phyloP scores from a whole-genome alignment of 805 yeast genomes.

The Maudiozyma bulderi region DNA sequence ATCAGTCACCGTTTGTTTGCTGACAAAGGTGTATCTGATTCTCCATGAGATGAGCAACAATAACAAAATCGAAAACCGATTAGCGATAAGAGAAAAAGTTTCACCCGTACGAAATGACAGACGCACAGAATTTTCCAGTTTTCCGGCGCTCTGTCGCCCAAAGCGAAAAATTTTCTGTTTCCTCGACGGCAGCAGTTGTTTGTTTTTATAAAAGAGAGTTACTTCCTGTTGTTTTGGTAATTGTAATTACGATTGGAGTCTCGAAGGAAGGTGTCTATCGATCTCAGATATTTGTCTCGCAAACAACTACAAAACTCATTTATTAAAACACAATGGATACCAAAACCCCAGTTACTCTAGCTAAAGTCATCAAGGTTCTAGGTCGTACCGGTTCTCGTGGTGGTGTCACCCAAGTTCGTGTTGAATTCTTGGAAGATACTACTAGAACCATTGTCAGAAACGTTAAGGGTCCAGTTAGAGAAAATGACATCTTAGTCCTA shows the following conservation, averaged over 20 bases:
- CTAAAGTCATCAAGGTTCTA: conserved; percentile 97
- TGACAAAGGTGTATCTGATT: no score
- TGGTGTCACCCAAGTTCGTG: conserved; percentile 98
- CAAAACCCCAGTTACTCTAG: conserved; percentile 94
- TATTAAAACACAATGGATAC: conserved; percentile 26
- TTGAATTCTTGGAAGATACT: conserved; percentile 90
- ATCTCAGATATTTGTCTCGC: no score
- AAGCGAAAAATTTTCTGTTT: no score
- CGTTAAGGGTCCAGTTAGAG: conserved; percentile 97
- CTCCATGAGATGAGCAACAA: no score
- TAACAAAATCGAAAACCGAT: no score
- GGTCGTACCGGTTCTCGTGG: conserved; percentile 99
- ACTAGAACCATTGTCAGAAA: conserved; percentile 94
- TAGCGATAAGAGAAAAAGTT: neutral
- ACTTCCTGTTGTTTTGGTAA: no score
- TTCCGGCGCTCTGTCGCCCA: neutral
- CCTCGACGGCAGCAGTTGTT: no score
- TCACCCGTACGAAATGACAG: conserved; percentile 1
- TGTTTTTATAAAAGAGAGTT: no score
- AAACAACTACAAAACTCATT: no score
- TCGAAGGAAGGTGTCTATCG: no score
- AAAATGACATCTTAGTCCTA: conserved; percentile 95
- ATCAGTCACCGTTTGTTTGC: no score
- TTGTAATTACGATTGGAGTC: no score
- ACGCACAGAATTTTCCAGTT: neutral